Evolutionary conservation across 768 basidiomycete genomes (phyloP).

Genomic region (Cystoderma amianthinum): DNA sequence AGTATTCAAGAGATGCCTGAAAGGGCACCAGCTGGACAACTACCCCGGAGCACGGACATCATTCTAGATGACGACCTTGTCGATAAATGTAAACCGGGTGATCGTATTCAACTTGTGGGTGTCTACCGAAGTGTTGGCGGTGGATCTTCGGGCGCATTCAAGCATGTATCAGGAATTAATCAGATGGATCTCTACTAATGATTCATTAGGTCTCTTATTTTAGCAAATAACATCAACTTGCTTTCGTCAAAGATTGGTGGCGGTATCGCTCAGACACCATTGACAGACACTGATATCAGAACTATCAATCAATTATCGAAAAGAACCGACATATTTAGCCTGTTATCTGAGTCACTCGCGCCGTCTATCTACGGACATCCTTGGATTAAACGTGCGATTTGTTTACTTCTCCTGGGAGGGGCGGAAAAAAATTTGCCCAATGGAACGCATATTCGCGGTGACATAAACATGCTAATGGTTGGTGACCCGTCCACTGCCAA

Average conservation of each 20-base stretch:
- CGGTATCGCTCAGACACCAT: slow-evolving; percentile 86
- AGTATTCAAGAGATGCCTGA: slow-evolving; percentile 99
- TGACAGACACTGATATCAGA: slow-evolving; percentile 93
- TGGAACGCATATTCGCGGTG: slow-evolving; percentile 97
- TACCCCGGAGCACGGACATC: slow-evolving; percentile 94
- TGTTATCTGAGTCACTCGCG: slow-evolving; percentile 92
- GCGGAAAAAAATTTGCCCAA: slow-evolving; percentile 97
- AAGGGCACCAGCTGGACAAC: slow-evolving; percentile 92
- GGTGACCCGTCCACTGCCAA: slow-evolving; percentile 99
- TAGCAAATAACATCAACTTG: slow-evolving; percentile 93
- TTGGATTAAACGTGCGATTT: slow-evolving; percentile 89
- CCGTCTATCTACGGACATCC: slow-evolving; percentile 97
- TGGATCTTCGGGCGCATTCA: slow-evolving; percentile 88
- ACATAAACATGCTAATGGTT: slow-evolving; percentile 99
- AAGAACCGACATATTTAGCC: slow-evolving; percentile 76
- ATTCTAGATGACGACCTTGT: slow-evolving; percentile 96
- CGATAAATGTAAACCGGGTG: slow-evolving; percentile 96
- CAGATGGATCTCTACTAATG: slow-evolving; percentile 6
- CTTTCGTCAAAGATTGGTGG: slow-evolving; percentile 93
- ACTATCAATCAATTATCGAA: slow-evolving; percentile 92
- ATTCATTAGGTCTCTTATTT: slow-evolving; percentile 69
- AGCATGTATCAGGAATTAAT: slow-evolving; percentile 39
- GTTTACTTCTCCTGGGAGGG: slow-evolving; percentile 90
- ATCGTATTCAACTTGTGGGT: slow-evolving; percentile 94
- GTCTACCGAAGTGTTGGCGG: slow-evolving; percentile 93